These are phyloP conservation scores for Jacaranda mimosifolia DNA, from an alignment of 257 asterid genomes.

Conservation along the genomic window DNA sequence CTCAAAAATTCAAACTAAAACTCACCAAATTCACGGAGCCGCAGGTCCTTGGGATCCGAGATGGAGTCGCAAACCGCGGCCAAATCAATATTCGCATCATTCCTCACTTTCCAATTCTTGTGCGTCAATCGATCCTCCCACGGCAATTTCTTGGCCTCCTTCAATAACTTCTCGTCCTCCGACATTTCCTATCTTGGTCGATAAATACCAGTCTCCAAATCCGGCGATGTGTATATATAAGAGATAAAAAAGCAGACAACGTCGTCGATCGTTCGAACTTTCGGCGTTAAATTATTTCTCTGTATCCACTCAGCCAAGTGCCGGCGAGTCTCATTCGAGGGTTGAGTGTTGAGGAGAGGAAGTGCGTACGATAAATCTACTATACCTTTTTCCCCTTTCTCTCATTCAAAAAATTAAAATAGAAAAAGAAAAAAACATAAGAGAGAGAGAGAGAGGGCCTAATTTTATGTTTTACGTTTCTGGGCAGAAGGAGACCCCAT, in stretches of 20 bases:
- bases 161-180: slow-evolving; percentile 99
- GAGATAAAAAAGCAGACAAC: background rate
- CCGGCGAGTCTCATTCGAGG: slow-evolving; percentile 53
- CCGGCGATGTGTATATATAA: slow-evolving; percentile 19
- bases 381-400: slow-evolving; percentile 21
- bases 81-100: slow-evolving; percentile 94
- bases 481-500: background rate
- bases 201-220: slow-evolving; percentile 32
- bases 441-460: slow-evolving; percentile 32
- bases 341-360: slow-evolving; percentile 41
- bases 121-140: slow-evolving; percentile 98
- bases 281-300: slow-evolving; percentile 9
- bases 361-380: slow-evolving; percentile 43
- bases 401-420: slow-evolving; percentile 21
- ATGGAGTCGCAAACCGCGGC: slow-evolving; percentile 89
- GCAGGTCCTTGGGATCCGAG: slow-evolving; percentile 95
- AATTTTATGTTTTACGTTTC: slow-evolving; percentile 51
- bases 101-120: slow-evolving; percentile 99
- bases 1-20: slow-evolving; percentile 29
- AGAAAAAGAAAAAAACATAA: background rate
- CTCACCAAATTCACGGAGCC: slow-evolving; percentile 96
- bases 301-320: slow-evolving; percentile 44
- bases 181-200: slow-evolving; percentile 64
- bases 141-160: slow-evolving; percentile 97
- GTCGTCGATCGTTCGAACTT: slow-evolving; percentile 23